Evolutionary conservation across 805 yeast species (phyloP).

Genomic region (Dipodascus albidus): DNA sequence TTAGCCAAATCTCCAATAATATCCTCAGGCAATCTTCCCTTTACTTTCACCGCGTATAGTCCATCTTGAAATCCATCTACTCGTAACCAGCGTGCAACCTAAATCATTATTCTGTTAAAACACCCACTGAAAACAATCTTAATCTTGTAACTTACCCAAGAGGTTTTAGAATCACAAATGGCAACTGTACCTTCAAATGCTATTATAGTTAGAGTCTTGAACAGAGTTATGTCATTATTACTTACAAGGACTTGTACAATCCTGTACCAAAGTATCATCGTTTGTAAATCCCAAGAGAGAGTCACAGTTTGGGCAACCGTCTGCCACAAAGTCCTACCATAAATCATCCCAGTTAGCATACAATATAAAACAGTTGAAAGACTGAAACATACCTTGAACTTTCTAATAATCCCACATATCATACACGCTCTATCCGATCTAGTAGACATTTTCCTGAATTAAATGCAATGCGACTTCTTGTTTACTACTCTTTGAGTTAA

Average conservation of each 20-base stretch:
- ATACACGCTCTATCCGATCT: constrained; percentile 89
- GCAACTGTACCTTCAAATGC: constrained; percentile 92
- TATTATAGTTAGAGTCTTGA: constrained; percentile 8
- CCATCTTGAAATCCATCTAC: constrained; percentile 85
- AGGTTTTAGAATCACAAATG: constrained; percentile 66
- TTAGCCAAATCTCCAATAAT: constrained; percentile 59
- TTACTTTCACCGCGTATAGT: constrained; percentile 84
- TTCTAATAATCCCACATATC: constrained; percentile 89
- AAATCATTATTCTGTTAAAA: background rate
- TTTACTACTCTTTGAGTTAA: too few relatives aligned
- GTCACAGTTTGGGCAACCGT: constrained; percentile 96
- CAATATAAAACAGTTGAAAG: background rate
- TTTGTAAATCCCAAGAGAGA: constrained; percentile 65
- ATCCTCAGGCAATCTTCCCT: constrained; percentile 85
- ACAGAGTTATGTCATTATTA: too few relatives aligned
- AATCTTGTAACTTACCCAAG: constrained; percentile 51
- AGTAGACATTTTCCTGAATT: too few relatives aligned
- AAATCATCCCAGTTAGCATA: background rate
- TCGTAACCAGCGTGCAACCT: constrained; percentile 82
- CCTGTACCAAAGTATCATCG: constrained; percentile 76
- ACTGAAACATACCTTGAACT: constrained; percentile 41
- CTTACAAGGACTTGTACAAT: constrained; percentile 79
- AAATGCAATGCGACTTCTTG: too few relatives aligned
- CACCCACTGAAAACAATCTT: background rate
- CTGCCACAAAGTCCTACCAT: constrained; percentile 50